These are phyloP conservation scores for Penicillium robsamsonii DNA, from an alignment of 495 filamentous ascomycete genomes.

Conservation along the genomic window DNA sequence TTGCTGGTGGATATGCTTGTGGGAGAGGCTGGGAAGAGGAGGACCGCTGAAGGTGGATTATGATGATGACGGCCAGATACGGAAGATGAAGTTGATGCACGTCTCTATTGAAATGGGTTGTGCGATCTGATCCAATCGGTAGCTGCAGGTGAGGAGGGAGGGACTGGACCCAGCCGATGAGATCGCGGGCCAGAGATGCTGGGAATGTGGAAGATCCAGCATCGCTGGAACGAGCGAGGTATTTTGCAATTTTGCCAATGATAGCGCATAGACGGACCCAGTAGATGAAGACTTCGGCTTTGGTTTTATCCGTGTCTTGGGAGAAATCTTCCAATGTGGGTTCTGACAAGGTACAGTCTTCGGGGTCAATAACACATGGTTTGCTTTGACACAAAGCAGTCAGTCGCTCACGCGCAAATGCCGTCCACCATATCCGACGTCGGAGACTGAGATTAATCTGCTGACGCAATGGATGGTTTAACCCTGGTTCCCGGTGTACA, in stretches of 20 bases:
- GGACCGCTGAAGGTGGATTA: constrained; percentile 33
- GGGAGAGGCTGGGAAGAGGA: constrained; percentile 26
- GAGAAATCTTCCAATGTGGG: constrained; percentile 34
- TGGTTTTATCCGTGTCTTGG: constrained; percentile 9
- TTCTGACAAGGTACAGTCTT: constrained; percentile 33
- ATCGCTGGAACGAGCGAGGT: constrained; percentile 20
- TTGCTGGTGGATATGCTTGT: constrained; percentile 33
- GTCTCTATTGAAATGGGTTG: constrained; percentile 31
- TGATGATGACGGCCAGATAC: constrained; percentile 37
- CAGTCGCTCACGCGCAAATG: constrained; percentile 37
- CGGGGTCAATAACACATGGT: constrained; percentile 35
- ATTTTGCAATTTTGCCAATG: constrained; percentile 35
- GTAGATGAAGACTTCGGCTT: constrained; percentile 36
- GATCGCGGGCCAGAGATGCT: constrained; percentile 27
- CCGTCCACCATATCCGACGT: constrained; percentile 40
- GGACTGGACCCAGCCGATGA: constrained; percentile 32
- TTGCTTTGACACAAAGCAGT: constrained; percentile 37
- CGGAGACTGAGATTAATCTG: constrained; percentile 26
- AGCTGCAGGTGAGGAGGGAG: constrained; percentile 32
- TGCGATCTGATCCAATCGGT: constrained; percentile 27
- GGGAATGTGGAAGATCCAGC: constrained; percentile 17
- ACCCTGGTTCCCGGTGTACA: constrained; percentile 29
- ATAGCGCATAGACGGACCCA: constrained; percentile 36
- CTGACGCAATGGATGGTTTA: constrained; percentile 14
- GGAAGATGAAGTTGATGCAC: constrained; percentile 38